These are phyloP conservation scores for Colletotrichum kahawae DNA, from an alignment of 2,329 filamentous ascomycete species.

Conservation along the genomic window DNA sequence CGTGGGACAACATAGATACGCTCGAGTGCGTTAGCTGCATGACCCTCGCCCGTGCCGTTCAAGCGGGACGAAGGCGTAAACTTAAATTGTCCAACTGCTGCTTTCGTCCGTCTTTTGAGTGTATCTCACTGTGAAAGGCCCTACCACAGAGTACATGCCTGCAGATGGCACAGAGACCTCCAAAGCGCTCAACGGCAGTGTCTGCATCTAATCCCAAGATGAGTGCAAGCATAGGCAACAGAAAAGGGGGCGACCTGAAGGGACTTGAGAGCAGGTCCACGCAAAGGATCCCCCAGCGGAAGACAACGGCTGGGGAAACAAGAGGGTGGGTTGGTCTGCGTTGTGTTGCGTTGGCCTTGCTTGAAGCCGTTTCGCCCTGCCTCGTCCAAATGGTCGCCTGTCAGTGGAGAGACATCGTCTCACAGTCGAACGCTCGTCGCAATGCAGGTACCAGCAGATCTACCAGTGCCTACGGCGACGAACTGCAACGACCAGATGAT, in stretches of 20 bases:
- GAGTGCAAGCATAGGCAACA: background rate
- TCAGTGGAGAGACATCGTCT: constrained; percentile 9
- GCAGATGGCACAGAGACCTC: background rate
- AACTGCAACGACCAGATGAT: background rate
- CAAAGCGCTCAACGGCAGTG: background rate
- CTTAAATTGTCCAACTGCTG: background rate
- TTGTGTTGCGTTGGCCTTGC: background rate
- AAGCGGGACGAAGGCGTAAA: constrained; percentile 19
- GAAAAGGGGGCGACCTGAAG: background rate
- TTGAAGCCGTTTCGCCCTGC: background rate
- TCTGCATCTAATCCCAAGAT: background rate
- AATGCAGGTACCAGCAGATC: constrained; percentile 5
- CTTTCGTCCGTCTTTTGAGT: constrained; percentile 1
- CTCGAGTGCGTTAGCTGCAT: constrained; percentile 15
- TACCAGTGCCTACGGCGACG: background rate
- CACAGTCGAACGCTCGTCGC: constrained; percentile 4
- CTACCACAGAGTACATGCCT: background rate
- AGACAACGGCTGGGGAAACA: background rate
- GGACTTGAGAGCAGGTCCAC: background rate
- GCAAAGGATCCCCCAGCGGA: background rate
- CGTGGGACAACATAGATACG: background rate
- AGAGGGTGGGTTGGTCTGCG: background rate
- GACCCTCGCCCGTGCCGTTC: constrained; percentile 18
- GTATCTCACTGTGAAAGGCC: background rate
- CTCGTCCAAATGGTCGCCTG: background rate